Conservation (phyloP, 768 basidiomycete species). For the Phylloporus sp. region DNA sequence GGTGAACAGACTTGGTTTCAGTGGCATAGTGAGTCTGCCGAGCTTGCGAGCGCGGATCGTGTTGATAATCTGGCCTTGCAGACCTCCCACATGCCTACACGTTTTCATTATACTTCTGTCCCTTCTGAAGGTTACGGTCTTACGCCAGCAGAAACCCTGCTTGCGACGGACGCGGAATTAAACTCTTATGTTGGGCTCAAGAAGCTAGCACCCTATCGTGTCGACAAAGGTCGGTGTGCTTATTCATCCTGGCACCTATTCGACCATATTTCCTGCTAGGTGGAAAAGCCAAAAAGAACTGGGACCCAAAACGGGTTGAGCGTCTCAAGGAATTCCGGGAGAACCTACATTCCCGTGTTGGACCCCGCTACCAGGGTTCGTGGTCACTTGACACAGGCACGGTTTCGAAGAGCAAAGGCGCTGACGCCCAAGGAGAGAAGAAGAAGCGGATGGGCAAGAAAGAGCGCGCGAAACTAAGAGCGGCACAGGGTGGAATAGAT, state of each 20-base stretch:
- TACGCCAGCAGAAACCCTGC: constrained; percentile 78
- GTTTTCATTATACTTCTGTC: constrained; percentile 86
- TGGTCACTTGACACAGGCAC: constrained; percentile 14
- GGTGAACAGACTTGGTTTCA: constrained; percentile 80
- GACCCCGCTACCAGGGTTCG: constrained; percentile 12
- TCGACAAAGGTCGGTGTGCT: constrained; percentile 33
- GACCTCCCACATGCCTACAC: constrained; percentile 87
- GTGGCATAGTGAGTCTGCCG: constrained; percentile 71
- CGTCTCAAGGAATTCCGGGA: constrained; percentile 70
- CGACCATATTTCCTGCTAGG: constrained; percentile 6
- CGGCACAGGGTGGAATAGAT: constrained; percentile 16
- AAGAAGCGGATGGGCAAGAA: constrained; percentile 72
- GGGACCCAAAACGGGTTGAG: constrained; percentile 60
- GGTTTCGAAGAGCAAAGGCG: constrained; percentile 3
- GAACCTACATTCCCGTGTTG: constrained; percentile 45
- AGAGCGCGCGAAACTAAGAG: constrained; percentile 53
- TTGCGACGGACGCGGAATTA: constrained; percentile 88
- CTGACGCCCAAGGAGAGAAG: constrained; percentile 20
- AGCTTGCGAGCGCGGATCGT: background rate
- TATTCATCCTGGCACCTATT: background rate
- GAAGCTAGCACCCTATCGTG: constrained; percentile 86
- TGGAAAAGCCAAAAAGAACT: constrained; percentile 33
- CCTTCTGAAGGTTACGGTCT: constrained; percentile 61
- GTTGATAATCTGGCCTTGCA: constrained; percentile 29
- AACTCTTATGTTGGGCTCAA: constrained; percentile 89